Base-by-base conservation (phyloP, 2,329 filamentous ascomycete genomes). In the Penicillium griseofulvum region DNA sequence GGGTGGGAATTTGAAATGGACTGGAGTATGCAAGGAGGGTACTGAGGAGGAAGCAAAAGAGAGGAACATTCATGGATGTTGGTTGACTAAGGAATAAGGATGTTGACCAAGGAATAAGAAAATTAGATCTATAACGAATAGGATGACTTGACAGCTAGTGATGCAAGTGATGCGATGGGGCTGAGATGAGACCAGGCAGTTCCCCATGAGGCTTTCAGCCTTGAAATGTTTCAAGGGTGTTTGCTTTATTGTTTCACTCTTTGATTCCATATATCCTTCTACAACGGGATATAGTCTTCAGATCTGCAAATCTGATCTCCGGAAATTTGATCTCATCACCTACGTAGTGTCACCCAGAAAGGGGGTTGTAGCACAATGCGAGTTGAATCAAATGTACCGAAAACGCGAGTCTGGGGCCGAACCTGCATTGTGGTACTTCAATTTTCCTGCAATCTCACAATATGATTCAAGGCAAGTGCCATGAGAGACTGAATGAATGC, bases 11-110 rank as follows among this genome's bases (percentile, higher is more conserved):
- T 22, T 37, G 12, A 45, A 29, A 26, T 22, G 26, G 34, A 57
- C 41, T 44, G 47, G 52, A 38, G 47, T 36, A 55, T 52, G 31
- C 11, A 59, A 57, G 24, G 24, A 43, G 47, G 2, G 14, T 44
- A 31, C 34, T 6, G n/a, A 29, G 12, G 5, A 3, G 3, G 43
- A 34, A 45, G 5, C 4, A 33, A 33, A 44, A 33, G 8, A 5
- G 14, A 16, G 29, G n/a, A 34, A 24, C 2, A 24, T 8, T 16
- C 29, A 45, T 33, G 17, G 19, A 34, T 12, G n/a, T n/a, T n/a
- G n/a, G 3, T 45, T 45, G 43, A 34, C 29, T 8, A 45, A n/a
- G 8, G 43, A 45, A 45, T 12, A 3, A 31, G 14, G n/a, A n/a
- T n/a, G 3, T 45, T 45, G 43, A 34, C 29, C 8, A 45, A n/a